phyloP scores from a whole-genome alignment of 805 yeast species.

The Hanseniaspora pseudoguilliermondii region DNA sequence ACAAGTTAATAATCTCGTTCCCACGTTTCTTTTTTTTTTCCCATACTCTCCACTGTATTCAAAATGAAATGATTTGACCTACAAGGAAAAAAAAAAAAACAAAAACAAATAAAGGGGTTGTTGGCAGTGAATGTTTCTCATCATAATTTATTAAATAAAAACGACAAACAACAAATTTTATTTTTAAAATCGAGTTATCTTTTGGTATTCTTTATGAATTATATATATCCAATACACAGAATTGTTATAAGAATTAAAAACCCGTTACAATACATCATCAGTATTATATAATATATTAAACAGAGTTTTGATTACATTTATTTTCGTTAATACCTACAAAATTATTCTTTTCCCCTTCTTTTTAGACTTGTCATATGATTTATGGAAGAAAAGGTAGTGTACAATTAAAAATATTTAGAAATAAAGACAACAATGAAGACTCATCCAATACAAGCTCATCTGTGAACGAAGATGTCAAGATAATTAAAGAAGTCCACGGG shows the following conservation, averaged over 20 bases:
- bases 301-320: neutral
- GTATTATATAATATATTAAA: neutral
- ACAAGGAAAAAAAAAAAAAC: no score
- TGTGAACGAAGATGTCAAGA: neutral
- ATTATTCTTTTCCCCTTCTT: no score
- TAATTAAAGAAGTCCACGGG: neutral
- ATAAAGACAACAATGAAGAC: slow-evolving; percentile 21
- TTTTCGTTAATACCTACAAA: no score
- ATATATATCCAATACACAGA: neutral
- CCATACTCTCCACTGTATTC: no score
- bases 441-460: neutral
- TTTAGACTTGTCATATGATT: neutral
- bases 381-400: slow-evolving; percentile 28
- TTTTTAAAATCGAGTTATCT: neutral
- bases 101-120: no score
- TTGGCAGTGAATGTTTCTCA: no score
- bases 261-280: neutral
- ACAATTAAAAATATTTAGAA: slow-evolving; percentile 23
- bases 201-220: no score
- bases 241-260: neutral
- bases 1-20: no score
- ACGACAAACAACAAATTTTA: no score
- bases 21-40: no score
- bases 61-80: no score
- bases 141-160: no score